phyloP scores from a whole-genome alignment of 208 protist genomes.

The Acanthamoeba healyi region DNA sequence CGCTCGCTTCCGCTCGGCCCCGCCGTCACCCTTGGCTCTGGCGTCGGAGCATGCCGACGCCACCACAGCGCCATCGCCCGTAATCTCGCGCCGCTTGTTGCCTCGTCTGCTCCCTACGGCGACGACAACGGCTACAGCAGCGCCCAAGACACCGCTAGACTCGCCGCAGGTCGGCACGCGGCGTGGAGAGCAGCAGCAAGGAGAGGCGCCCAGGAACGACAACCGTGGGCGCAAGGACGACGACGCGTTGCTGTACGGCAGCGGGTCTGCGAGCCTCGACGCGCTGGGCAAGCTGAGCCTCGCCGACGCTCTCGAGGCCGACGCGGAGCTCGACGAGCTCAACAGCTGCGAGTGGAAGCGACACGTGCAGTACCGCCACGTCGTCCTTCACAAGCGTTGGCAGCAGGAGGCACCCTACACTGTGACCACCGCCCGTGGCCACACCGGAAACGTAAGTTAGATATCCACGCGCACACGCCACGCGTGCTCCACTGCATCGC shows the following conservation, averaged over 20 bases:
- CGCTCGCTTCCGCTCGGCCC: background rate
- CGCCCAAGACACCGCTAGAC: too few species aligned
- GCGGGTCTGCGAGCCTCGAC: too few species aligned
- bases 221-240: conserved; percentile 33
- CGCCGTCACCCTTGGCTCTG: background rate
- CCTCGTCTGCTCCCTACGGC: background rate
- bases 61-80: too few species aligned
- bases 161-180: too few species aligned
- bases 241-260: background rate
- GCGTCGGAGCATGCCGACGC: background rate
- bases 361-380: conserved; percentile 16
- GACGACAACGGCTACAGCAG: too few species aligned
- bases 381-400: conserved; percentile 21
- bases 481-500: too few species aligned
- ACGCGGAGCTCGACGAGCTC: background rate
- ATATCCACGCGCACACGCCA: background rate
- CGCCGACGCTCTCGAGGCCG: background rate
- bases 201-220: background rate
- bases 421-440: background rate
- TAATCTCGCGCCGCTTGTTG: background rate
- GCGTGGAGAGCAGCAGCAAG: too few species aligned
- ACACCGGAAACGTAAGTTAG: background rate
- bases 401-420: conserved; percentile 13
- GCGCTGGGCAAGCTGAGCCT: background rate
- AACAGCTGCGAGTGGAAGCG: conserved; percentile 29